Evolutionary conservation across 2,329 filamentous ascomycete species (phyloP), one percentile per base, ranked within the genome.

Genomic region (Calonectria naviculata): DNA sequence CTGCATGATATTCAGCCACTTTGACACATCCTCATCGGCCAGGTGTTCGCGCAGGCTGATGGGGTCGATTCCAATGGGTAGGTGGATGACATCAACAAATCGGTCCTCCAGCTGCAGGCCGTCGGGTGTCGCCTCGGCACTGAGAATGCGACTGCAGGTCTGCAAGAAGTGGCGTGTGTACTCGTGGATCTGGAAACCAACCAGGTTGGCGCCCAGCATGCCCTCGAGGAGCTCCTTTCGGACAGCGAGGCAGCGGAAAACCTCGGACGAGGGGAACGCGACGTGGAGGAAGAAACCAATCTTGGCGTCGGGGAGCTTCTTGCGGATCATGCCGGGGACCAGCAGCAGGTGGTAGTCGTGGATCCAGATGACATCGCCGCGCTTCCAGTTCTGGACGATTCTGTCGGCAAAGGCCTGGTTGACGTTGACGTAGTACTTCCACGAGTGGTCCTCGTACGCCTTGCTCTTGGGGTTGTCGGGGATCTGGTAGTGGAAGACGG

Each of bases 381-480:
- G 92, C 86, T 98, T 98, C 92, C 96, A 98, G 84, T 95, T 94
- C 82, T 93, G 93, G 58, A 97, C 88, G 70, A 98, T 95, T 80
- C 93, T 93, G 81, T 98, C 94, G 36, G 96, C 96, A 83, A 98
- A 98, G 4, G 93, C 94, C 82, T 97, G 93, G 84, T 98, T 98
- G 80, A 98, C 89, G 65, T 94, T 94, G 80, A 95, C 93, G 79
- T 98, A 98, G 85, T 94, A 97, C 76, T 95, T 90, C 95, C 95
- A 98, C 0, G 95, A 98, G 83, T 98, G 95, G 77, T 98, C 96
- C 82, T 97, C 93, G 82, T 98, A 98, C 0, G 96, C 96, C 83
- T 98, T 98, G 90, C 95, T 98, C 88, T 98, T 98, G 29, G 96
- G 96, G 80, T 97, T 97, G 81, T 98, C 97, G 0, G 96, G 97